A percentile compares a stretch with the other conserved stretches of the same genome.
These are phyloP conservation scores for Conringia planisiliqua DNA, from an alignment of 345 rosid species.

Conservation along the genomic window DNA sequence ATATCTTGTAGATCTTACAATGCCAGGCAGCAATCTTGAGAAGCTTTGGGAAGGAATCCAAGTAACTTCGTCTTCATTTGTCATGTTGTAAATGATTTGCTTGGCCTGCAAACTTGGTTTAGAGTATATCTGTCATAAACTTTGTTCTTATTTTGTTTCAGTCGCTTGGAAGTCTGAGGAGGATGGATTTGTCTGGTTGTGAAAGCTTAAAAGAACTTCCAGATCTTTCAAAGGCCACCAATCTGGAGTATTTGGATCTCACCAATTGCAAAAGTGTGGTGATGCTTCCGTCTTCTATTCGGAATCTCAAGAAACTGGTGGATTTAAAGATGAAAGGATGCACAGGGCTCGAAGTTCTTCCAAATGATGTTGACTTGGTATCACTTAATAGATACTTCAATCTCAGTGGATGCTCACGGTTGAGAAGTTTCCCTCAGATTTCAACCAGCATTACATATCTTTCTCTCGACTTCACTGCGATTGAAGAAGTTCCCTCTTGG, in stretches of 20 bases:
- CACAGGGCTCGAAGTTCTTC: neutral
- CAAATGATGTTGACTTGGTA: neutral
- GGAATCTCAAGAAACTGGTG: neutral
- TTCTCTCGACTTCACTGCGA: neutral
- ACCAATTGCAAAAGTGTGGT: neutral
- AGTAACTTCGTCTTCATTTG: neutral
- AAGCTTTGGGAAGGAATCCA: neutral
- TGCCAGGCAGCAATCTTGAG: neutral
- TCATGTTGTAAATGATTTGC: neutral
- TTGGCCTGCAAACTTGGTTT: neutral
- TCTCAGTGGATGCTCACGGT: neutral
- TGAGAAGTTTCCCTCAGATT: neutral
- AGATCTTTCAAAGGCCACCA: neutral
- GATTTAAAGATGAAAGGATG: neutral
- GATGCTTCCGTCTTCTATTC: neutral
- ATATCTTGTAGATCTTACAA: neutral
- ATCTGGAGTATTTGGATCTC: neutral
- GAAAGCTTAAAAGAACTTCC: neutral
- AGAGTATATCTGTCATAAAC: neutral
- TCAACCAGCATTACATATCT: neutral
- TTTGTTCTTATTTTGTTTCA: neutral
- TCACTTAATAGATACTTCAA: neutral
- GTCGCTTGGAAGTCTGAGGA: neutral
- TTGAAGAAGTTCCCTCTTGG: neutral
- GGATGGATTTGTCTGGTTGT: neutral